phyloP scores from a whole-genome alignment of 2,329 filamentous ascomycete species.

The Cercospora beticola region DNA sequence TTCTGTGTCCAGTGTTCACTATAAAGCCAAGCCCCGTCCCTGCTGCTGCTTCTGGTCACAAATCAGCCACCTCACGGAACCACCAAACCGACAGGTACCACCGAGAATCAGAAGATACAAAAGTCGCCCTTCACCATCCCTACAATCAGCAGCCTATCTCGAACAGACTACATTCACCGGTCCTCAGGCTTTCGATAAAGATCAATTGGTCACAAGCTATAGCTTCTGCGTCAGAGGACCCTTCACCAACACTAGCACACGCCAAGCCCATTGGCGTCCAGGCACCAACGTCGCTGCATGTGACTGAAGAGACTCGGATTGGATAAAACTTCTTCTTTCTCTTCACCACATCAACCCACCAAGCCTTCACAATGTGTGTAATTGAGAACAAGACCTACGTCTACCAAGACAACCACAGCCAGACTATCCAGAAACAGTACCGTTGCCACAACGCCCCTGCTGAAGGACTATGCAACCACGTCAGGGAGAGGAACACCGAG shows the following conservation, averaged over 20 bases:
- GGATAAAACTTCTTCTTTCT: background rate
- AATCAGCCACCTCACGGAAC: background rate
- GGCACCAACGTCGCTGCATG: constrained; percentile 7
- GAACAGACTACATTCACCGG: background rate
- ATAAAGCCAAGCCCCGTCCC: background rate
- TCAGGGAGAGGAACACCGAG: constrained; percentile 20
- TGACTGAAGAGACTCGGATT: background rate
- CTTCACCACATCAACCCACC: background rate
- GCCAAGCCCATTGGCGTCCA: constrained; percentile 14
- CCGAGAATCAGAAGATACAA: background rate
- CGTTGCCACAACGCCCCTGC: constrained; percentile 28
- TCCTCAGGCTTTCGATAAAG: background rate
- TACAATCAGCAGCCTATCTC: background rate
- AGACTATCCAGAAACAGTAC: constrained; percentile 24
- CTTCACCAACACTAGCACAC: constrained; percentile 10
- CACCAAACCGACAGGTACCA: background rate
- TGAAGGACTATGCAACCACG: constrained; percentile 25
- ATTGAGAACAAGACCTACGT: constrained; percentile 33
- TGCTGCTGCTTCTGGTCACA: background rate
- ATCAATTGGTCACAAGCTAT: constrained; percentile 13
- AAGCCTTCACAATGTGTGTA: constrained; percentile 32
- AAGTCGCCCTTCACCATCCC: background rate
- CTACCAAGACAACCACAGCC: constrained; percentile 26
- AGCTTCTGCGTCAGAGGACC: constrained; percentile 11
- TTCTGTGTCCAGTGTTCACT: background rate